Conservation (phyloP, 108 stramenopile species). For the Schizochytrium sp. region DNA sequence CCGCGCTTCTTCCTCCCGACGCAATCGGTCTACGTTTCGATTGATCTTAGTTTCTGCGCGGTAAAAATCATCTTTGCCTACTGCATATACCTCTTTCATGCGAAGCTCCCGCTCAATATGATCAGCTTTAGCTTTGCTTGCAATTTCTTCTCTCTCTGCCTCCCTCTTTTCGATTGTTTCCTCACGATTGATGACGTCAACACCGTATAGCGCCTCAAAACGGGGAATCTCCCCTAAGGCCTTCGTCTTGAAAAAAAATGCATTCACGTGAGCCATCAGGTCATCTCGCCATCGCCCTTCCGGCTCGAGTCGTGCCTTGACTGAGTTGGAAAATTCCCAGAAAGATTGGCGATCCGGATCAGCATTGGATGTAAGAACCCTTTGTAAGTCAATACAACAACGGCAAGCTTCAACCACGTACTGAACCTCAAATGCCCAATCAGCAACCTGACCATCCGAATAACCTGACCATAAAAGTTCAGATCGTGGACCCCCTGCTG, state of each 20-base stretch:
- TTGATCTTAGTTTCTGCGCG: constrained; percentile 14
- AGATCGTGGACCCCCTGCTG: not conserved
- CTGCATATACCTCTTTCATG: constrained; percentile 18
- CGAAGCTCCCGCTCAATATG: constrained; percentile 32
- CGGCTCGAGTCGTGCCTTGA: not conserved
- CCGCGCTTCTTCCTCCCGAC: not conserved
- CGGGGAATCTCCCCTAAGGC: not conserved
- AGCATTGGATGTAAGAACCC: not conserved
- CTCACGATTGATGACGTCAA: not conserved
- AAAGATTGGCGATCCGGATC: not conserved
- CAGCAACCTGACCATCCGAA: constrained; percentile 46
- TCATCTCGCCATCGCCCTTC: constrained; percentile 27
- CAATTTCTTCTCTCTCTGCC: not conserved
- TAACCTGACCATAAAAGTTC: constrained; percentile 40
- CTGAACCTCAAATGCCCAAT: not conserved
- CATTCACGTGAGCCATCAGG: constrained; percentile 53
- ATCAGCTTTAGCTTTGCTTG: not conserved
- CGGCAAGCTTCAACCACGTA: constrained; percentile 14
- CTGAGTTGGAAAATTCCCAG: not conserved
- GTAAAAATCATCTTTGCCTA: not conserved
- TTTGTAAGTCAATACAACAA: not conserved
- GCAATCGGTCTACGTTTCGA: not conserved
- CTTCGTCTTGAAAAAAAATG: constrained; percentile 15
- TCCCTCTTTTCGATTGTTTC: not conserved
- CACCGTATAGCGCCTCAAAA: not conserved